A percentile compares a stretch with the other conserved stretches of the same genome.
These are phyloP conservation scores for Thraustochytrium striatum DNA, from an alignment of 352 stramenopile species.

Conservation along the genomic window DNA sequence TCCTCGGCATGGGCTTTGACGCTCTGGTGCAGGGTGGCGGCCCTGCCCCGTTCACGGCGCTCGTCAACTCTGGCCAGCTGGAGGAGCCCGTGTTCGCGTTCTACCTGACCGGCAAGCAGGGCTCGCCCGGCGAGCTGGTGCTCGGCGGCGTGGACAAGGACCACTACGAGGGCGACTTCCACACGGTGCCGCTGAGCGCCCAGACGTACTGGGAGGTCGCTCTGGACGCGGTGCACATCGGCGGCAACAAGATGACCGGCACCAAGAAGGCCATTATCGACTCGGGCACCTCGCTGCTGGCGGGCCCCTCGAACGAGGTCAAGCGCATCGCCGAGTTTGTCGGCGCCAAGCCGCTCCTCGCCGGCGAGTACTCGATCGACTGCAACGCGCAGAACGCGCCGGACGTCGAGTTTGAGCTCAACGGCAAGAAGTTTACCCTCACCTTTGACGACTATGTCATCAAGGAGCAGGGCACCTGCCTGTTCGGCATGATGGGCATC, in stretches of 20 bases:
- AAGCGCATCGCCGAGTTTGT: slow-evolving; percentile 71
- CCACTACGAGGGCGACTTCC: slow-evolving; percentile 88
- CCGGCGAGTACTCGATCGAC: slow-evolving; percentile 90
- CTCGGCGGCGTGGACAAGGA: slow-evolving; percentile 72
- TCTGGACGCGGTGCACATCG: slow-evolving; percentile 61
- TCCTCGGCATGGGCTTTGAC: slow-evolving; percentile 92
- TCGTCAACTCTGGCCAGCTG: slow-evolving; percentile 78
- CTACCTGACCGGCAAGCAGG: slow-evolving; percentile 85
- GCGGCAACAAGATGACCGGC: slow-evolving; percentile 52
- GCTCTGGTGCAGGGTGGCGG: slow-evolving; percentile 83
- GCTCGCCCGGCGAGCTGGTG: slow-evolving; percentile 68
- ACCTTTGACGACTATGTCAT: slow-evolving; percentile 87
- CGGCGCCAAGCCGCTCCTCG: slow-evolving; percentile 82
- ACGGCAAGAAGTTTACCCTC: slow-evolving; percentile 81
- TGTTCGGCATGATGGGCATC: slow-evolving; percentile 92
- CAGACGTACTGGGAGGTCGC: slow-evolving; percentile 76
- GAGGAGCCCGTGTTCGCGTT: slow-evolving; percentile 90
- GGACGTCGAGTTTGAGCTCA: slow-evolving; percentile 85
- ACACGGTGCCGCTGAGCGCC: slow-evolving; percentile 74
- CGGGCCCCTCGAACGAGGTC: slow-evolving; percentile 80
- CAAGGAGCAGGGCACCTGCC: slow-evolving; percentile 77
- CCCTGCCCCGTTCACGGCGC: slow-evolving; percentile 85
- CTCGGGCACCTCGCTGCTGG: slow-evolving; percentile 89
- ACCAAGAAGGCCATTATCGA: slow-evolving; percentile 84
- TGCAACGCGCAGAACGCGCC: slow-evolving; percentile 73